Conservation (phyloP, 2,329 filamentous ascomycete species). For the Intubia oerlemansii region DNA sequence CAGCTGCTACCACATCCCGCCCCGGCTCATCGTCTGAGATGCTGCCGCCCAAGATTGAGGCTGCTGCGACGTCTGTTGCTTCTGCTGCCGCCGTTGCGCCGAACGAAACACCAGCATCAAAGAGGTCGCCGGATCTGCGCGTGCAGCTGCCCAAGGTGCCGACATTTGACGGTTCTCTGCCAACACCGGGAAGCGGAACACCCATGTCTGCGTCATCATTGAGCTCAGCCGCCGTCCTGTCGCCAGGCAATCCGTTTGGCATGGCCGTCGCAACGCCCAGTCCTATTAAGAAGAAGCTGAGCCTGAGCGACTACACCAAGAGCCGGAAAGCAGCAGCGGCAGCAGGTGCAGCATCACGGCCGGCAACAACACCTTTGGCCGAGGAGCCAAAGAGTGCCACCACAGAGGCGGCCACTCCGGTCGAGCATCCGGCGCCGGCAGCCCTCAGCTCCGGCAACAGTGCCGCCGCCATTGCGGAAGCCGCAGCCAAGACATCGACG, state of each 20-base stretch:
- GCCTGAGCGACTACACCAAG: slow-evolving; percentile 42
- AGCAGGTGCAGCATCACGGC: no score
- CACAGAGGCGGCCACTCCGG: slow-evolving; percentile 21
- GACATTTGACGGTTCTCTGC: slow-evolving; percentile 8
- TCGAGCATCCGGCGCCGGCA: no score
- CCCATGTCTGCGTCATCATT: slow-evolving; percentile 24
- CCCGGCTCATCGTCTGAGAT: no score
- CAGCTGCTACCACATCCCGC: no score
- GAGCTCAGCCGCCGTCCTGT: no score
- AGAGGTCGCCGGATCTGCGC: slow-evolving; percentile 22
- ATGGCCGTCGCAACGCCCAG: slow-evolving; percentile 25
- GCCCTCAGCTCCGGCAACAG: no score
- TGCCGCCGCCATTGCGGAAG: slow-evolving; percentile 8
- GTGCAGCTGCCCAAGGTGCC: slow-evolving; percentile 35
- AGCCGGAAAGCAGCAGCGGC: slow-evolving; percentile 31
- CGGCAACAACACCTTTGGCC: no score
- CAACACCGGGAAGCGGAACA: slow-evolving; percentile 13
- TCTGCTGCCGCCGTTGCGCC: no score
- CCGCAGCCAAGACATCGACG: slow-evolving; percentile 17
- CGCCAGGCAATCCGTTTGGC: slow-evolving; percentile 26
- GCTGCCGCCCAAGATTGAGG: slow-evolving; percentile 2
- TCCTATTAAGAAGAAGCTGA: slow-evolving; percentile 46
- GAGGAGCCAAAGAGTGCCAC: no score
- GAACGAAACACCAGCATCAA: no score
- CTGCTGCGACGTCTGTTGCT: no score